Evolutionary conservation across 192 early-diverging fungal species (phyloP).

Genomic region (Coemansia sp.): DNA sequence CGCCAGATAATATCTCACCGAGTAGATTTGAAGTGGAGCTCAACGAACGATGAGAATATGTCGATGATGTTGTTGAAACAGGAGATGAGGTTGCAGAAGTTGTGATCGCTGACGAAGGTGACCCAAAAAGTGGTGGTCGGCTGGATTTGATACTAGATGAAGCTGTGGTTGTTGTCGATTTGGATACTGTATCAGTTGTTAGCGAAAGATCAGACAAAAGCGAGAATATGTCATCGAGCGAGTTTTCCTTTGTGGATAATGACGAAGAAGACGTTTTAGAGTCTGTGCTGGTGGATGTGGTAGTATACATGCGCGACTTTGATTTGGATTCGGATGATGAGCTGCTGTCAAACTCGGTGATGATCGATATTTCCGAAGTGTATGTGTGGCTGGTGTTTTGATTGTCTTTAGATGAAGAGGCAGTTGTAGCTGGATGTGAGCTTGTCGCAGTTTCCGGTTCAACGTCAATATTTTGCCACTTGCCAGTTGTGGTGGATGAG

Average conservation of each 20-base stretch:
- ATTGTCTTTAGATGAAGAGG: too few relatives aligned
- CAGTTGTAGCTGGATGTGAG: too few relatives aligned
- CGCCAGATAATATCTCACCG: background rate
- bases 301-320: too few relatives aligned
- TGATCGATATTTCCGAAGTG: constrained; percentile 21
- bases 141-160: background rate
- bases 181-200: background rate
- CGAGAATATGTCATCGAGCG: constrained; percentile 1
- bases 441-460: too few relatives aligned
- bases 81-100: background rate
- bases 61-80: too few relatives aligned
- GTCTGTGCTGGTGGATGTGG: background rate
- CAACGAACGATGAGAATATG: background rate
- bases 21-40: background rate
- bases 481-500: too few relatives aligned
- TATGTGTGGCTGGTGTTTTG: constrained; percentile 23
- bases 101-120: constrained; percentile 4
- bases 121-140: background rate
- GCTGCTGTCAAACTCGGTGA: constrained; percentile 13
- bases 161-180: background rate
- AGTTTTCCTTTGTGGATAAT: background rate
- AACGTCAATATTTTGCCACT: too few relatives aligned
- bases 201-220: constrained; percentile 1
- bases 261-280: background rate
- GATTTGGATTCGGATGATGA: too few relatives aligned